phyloP scores from a whole-genome alignment of 441 rosid genomes.

The Cnidoscolus chayamansa region DNA sequence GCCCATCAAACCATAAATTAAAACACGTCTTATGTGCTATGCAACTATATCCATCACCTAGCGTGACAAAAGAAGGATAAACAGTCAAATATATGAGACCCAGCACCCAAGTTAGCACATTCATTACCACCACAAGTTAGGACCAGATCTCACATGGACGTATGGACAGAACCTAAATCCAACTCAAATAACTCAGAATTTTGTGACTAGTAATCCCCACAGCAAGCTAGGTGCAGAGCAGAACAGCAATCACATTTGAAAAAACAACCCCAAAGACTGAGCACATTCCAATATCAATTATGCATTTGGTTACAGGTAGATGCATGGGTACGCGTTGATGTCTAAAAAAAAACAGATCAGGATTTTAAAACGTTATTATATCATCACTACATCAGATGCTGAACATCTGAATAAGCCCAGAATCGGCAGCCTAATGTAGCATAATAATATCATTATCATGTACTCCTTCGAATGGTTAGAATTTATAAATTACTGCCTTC shows the following conservation, averaged over 20 bases:
- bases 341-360: no score
- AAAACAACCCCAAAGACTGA: background rate
- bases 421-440: background rate
- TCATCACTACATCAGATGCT: background rate
- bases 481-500: background rate
- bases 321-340: no score
- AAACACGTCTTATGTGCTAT: no score
- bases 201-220: background rate
- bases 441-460: no score
- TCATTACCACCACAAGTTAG: no score
- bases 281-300: no score
- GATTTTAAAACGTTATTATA: no score
- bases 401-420: background rate
- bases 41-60: slow-evolving; percentile 24
- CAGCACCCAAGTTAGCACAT: no score
- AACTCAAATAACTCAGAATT: background rate
- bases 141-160: no score
- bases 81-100: no score
- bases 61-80: no score
- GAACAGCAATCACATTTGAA: background rate
- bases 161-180: background rate
- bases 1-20: slow-evolving; percentile 7
- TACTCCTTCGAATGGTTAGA: background rate
- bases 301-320: no score
- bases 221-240: background rate